A percentile compares a stretch with the other conserved stretches of the same genome.
Conservation (phyloP, 2,329 filamentous ascomycete genomes). For the Nemania sp. region DNA sequence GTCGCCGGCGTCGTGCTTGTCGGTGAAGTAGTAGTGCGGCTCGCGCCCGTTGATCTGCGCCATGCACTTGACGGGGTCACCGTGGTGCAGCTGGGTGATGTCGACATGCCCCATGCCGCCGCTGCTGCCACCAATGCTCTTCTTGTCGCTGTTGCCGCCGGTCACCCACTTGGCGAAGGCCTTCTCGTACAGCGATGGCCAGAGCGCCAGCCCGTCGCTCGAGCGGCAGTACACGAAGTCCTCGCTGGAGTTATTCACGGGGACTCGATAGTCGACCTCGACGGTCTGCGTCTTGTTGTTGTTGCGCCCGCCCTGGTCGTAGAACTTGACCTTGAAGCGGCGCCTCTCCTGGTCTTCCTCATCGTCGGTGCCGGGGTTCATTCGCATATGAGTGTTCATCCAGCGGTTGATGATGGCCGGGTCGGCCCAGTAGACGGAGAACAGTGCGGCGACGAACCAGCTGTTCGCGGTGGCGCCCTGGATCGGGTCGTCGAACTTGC, state of each 20-base stretch:
- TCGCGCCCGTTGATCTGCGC: conserved; percentile 48
- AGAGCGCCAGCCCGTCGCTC: conserved; percentile 47
- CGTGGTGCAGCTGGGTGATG: conserved; percentile 47
- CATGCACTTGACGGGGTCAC: conserved; percentile 52
- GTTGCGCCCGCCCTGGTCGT: conserved; percentile 51
- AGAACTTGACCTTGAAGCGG: conserved; percentile 44
- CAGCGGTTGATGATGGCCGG: conserved; percentile 47
- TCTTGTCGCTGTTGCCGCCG: conserved; percentile 20
- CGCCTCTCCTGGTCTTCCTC: conserved; percentile 30
- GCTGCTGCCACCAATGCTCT: neutral
- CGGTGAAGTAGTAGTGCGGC: conserved; percentile 44
- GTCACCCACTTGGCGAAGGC: conserved; percentile 52
- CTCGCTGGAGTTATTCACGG: conserved; percentile 50
- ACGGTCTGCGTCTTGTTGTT: conserved; percentile 45
- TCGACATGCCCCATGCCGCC: conserved; percentile 43
- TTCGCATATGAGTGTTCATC: conserved; percentile 26
- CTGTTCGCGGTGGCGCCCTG: conserved; percentile 49
- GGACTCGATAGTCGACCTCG: conserved; percentile 50
- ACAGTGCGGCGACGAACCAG: conserved; percentile 51
- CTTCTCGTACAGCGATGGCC: conserved; percentile 54
- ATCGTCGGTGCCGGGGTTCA: neutral
- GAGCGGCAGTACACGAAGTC: conserved; percentile 49
- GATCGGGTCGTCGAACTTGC: conserved; percentile 48
- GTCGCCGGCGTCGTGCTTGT: conserved; percentile 41
- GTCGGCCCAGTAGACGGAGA: conserved; percentile 52